Evolutionary conservation across 2,329 filamentous ascomycete genomes (phyloP).

Genomic region (Epichloe sylvatica): DNA sequence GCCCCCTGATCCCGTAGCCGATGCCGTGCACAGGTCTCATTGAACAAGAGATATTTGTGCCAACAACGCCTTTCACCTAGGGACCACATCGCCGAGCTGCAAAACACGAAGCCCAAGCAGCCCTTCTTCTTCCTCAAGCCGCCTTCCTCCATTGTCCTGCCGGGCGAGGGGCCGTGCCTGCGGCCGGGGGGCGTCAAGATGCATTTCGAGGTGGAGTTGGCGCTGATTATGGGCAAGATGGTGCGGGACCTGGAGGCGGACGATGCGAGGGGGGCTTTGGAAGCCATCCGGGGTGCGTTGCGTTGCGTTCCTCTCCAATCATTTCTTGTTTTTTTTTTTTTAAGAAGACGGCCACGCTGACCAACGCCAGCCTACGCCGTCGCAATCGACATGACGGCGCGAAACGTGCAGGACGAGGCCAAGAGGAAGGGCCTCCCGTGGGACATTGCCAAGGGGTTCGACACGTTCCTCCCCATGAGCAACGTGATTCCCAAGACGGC

Average conservation of each 20-base stretch:
- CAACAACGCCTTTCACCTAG: slow-evolving; percentile 26
- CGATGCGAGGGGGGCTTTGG: slow-evolving; percentile 64
- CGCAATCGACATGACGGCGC: slow-evolving; percentile 92
- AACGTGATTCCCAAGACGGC: slow-evolving; percentile 63
- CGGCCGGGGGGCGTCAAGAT: slow-evolving; percentile 68
- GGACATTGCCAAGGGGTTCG: slow-evolving; percentile 94
- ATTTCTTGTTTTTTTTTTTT: no score
- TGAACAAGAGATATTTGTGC: neutral
- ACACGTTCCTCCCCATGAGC: slow-evolving; percentile 87
- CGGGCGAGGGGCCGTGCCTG: slow-evolving; percentile 64
- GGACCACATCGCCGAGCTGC: slow-evolving; percentile 87
- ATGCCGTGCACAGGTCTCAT: no score
- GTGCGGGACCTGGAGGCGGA: slow-evolving; percentile 60
- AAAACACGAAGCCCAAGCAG: slow-evolving; percentile 75
- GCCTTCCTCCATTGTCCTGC: slow-evolving; percentile 68
- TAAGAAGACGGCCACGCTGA: no score
- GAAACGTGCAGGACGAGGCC: slow-evolving; percentile 89
- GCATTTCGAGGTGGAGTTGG: slow-evolving; percentile 93
- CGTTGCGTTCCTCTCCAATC: no score
- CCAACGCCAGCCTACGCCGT: slow-evolving; percentile 58
- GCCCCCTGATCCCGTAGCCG: neutral
- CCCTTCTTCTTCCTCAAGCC: slow-evolving; percentile 99
- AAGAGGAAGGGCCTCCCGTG: slow-evolving; percentile 92
- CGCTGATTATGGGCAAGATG: slow-evolving; percentile 71
- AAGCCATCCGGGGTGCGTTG: slow-evolving; percentile 60